Evolutionary conservation across 805 yeast genomes (phyloP).

Genomic region (Candida maltosa): DNA sequence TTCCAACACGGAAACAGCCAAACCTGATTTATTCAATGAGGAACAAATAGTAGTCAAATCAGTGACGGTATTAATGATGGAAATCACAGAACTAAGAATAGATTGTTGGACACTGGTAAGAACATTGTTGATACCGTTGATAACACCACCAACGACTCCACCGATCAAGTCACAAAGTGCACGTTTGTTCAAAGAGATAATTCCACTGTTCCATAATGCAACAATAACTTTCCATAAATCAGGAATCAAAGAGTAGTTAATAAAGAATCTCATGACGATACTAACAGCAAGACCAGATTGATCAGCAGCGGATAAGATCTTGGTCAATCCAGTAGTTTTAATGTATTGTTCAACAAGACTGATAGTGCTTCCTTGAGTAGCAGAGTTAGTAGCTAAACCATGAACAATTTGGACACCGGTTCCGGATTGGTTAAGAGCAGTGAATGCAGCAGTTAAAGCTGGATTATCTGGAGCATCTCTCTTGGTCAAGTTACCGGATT

Average conservation of each 20-base stretch:
- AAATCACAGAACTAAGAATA: slow-evolving; percentile 6
- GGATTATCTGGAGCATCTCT: slow-evolving; percentile 9
- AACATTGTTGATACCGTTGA: no score
- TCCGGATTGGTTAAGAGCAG: slow-evolving; percentile 11
- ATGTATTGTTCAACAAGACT: slow-evolving; percentile 9
- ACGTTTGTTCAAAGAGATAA: slow-evolving; percentile 6
- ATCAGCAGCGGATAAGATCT: slow-evolving; percentile 9
- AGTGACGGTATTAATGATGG: slow-evolving; percentile 7
- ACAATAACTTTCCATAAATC: slow-evolving; percentile 7
- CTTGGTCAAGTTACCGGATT: slow-evolving; percentile 3
- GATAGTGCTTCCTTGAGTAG: slow-evolving; percentile 7
- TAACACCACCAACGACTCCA: slow-evolving; percentile 5
- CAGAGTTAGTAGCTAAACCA: slow-evolving; percentile 7
- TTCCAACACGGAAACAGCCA: slow-evolving; percentile 10
- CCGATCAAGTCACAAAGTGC: slow-evolving; percentile 8
- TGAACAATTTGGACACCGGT: slow-evolving; percentile 10
- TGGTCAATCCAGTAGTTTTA: slow-evolving; percentile 7
- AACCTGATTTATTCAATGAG: slow-evolving; percentile 13
- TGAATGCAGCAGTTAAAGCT: slow-evolving; percentile 10
- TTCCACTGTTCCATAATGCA: slow-evolving; percentile 8
- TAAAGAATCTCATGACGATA: slow-evolving; percentile 10
- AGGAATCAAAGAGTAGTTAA: slow-evolving; percentile 6
- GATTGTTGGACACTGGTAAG: slow-evolving; percentile 4
- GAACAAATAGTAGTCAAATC: slow-evolving; percentile 8
- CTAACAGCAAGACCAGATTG: slow-evolving; percentile 11